Conservation (phyloP, 2,329 filamentous ascomycete genomes). For the Stenocarpella maydis region DNA sequence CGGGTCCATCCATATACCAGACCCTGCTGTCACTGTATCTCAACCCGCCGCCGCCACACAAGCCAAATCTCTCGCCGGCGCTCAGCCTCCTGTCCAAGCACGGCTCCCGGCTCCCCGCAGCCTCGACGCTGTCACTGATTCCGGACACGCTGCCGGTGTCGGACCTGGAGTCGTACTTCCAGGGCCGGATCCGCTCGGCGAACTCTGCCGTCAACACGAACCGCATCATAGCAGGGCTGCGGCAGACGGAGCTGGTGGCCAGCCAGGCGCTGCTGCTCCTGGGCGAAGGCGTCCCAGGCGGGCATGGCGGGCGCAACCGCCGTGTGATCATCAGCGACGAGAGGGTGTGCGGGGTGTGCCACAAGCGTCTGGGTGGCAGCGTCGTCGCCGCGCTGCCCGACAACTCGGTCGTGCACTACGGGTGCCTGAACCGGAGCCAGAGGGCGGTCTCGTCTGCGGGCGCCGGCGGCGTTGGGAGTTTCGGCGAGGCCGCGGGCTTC, state of each 20-base stretch:
- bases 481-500: constrained; percentile 43
- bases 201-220: constrained; percentile 84
- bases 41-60: constrained; percentile 76
- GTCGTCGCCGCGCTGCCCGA: constrained; percentile 91
- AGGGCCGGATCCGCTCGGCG: constrained; percentile 85
- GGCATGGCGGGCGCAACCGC: constrained; percentile 62
- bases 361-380: constrained; percentile 90
- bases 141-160: constrained; percentile 80
- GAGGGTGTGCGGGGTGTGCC: constrained; percentile 87
- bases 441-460: constrained; percentile 41
- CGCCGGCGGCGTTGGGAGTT: not conserved
- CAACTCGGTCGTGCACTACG: constrained; percentile 82
- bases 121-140: constrained; percentile 85
- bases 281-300: constrained; percentile 68
- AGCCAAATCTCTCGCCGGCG: constrained; percentile 79
- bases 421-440: constrained; percentile 67
- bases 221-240: constrained; percentile 77
- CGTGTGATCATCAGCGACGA: constrained; percentile 88
- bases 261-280: constrained; percentile 78
- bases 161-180: constrained; percentile 89
- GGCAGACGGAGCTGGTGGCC: constrained; percentile 80
- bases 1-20: constrained; percentile 85
- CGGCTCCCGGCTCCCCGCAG: constrained; percentile 87
- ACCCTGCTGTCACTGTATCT: constrained; percentile 90
- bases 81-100: constrained; percentile 90